Percentiles rank a stretch among this genome's conserved stretches.
phyloP scores from a whole-genome alignment of 139 green algal species.

The Tetradesmus lagerheimii region DNA sequence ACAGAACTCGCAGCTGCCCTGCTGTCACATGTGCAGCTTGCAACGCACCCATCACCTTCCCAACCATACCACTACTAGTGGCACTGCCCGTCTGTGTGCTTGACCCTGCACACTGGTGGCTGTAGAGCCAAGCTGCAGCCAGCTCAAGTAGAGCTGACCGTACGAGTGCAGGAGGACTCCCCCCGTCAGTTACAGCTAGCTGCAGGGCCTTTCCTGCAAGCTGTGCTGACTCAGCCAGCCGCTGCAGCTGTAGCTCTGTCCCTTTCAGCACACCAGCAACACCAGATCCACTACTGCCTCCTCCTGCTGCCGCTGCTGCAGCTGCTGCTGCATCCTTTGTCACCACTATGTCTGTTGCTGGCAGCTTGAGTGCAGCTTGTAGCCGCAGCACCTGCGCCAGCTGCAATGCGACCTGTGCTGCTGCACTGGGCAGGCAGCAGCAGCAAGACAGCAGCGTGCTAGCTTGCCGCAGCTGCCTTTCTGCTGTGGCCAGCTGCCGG shows the following conservation, averaged over 20 bases:
- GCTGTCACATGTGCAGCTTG: conserved; percentile 25
- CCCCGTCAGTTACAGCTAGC: not conserved
- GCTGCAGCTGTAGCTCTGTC: not conserved
- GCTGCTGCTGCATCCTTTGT: not conserved
- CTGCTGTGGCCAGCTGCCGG: conserved; percentile 24
- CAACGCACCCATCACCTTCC: not conserved
- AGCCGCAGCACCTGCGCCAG: conserved; percentile 31
- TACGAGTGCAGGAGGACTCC: conserved; percentile 6
- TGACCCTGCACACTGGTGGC: not conserved
- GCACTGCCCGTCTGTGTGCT: not conserved
- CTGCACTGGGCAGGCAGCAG: not conserved
- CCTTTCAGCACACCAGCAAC: not conserved
- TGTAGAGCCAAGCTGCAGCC: not conserved
- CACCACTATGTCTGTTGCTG: not conserved
- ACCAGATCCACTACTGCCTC: not conserved
- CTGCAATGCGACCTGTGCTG: not conserved
- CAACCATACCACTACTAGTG: not conserved
- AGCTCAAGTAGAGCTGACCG: not conserved
- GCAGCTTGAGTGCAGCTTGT: conserved; percentile 38
- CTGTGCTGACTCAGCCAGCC: conserved; percentile 20
- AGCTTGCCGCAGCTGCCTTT: conserved; percentile 17
- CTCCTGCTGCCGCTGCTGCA: not conserved
- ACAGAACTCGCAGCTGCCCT: not conserved
- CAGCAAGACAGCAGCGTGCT: not conserved
- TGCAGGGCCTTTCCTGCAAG: not conserved